phyloP scores from a whole-genome alignment of 2,329 filamentous ascomycete species.

The Waltergamsia citrina region DNA sequence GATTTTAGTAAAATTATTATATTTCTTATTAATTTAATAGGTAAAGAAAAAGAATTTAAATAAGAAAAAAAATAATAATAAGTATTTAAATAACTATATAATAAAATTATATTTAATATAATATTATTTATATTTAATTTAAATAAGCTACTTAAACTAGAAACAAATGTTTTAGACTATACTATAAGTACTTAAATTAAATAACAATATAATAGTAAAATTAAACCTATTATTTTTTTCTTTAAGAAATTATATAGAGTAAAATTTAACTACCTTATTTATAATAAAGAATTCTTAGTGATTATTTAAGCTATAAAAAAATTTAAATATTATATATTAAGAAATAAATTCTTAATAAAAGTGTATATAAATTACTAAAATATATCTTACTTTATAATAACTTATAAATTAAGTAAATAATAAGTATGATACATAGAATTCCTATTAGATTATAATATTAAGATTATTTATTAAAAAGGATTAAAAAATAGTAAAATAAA shows the following conservation, averaged over 20 bases:
- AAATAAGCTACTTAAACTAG: conserved; percentile 5
- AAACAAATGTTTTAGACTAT: conserved; percentile 5
- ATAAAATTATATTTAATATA: background rate
- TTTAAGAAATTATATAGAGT: conserved; percentile 10
- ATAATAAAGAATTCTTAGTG: conserved; percentile 1
- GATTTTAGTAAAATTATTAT: background rate
- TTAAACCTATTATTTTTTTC: conserved; percentile 1
- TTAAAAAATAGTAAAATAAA: conserved; percentile 6
- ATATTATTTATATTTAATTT: no score
- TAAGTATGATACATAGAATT: no score
- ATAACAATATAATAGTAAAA: background rate
- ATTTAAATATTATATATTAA: conserved; percentile 12
- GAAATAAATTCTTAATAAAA: conserved; percentile 6
- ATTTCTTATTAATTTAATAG: background rate
- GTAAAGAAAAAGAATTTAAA: conserved; percentile 3
- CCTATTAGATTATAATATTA: conserved; percentile 9
- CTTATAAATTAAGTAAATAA: conserved; percentile 8
- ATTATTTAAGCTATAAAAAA: conserved; percentile 5
- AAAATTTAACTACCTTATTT: conserved; percentile 14
- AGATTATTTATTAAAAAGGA: conserved; percentile 9
- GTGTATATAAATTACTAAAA: conserved; percentile 6
- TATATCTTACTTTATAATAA: conserved; percentile 6
- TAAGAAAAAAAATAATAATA: conserved; percentile 2
- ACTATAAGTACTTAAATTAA: conserved; percentile 1
- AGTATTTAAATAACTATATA: conserved; percentile 1